phyloP scores from a whole-genome alignment of 1,284 basidiomycete species.

The Mycena sp. region DNA sequence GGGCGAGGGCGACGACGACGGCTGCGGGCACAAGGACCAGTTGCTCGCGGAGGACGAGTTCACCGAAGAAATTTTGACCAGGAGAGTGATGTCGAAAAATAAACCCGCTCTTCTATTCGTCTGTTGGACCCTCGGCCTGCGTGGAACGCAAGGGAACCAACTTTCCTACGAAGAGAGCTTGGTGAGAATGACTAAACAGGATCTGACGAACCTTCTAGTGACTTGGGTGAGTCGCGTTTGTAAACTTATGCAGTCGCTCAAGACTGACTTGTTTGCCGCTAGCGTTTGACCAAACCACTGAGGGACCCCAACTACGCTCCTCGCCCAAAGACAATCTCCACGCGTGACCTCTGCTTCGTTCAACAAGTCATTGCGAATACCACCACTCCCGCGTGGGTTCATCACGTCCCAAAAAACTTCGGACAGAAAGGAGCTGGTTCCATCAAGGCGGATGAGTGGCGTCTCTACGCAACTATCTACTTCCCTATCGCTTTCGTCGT shows the following conservation, averaged over 20 bases:
- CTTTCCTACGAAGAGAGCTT: not conserved
- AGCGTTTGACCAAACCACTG: no score
- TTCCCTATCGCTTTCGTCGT: conserved; percentile 44
- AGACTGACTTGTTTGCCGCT: not conserved
- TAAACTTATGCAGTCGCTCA: not conserved
- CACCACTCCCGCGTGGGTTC: conserved; percentile 42
- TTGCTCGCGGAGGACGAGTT: no score
- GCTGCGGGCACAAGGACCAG: no score
- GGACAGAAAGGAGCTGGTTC: conserved; percentile 41
- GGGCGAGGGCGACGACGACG: no score
- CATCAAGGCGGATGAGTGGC: conserved; percentile 51
- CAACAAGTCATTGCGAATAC: conserved; percentile 39
- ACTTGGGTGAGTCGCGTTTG: conserved; percentile 8
- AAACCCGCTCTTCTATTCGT: conserved; percentile 5
- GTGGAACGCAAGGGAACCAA: not conserved
- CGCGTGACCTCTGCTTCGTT: conserved; percentile 21
- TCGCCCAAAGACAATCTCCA: conserved; percentile 12
- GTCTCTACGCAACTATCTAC: conserved; percentile 38
- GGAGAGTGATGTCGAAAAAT: no score
- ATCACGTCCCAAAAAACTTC: conserved; percentile 43
- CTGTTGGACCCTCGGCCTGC: conserved; percentile 6
- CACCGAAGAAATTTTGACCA: no score
- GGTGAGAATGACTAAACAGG: not conserved
- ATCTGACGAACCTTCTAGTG: not conserved
- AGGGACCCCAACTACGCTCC: not conserved